These are phyloP conservation scores for Hondaea fermentalgiana DNA, from an alignment of 108 stramenopile genomes.

Conservation along the genomic window DNA sequence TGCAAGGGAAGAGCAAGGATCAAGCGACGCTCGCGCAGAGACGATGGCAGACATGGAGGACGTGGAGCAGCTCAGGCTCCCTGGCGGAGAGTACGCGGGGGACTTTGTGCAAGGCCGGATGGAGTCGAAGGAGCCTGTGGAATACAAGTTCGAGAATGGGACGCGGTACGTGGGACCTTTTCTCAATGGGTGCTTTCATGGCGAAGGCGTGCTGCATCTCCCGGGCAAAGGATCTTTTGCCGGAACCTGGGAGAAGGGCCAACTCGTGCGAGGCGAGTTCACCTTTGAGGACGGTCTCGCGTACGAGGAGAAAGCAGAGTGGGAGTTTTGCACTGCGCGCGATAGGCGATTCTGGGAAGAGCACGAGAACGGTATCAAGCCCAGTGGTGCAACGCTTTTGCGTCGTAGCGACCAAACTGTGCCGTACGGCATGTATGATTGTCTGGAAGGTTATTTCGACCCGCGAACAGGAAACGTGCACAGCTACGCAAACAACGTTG, in stretches of 20 bases:
- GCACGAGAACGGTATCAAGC: not conserved
- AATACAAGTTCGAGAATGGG: slow-evolving; percentile 7
- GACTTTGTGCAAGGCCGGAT: not conserved
- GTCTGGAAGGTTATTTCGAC: not conserved
- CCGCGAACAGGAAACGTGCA: not conserved
- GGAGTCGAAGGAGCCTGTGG: not conserved
- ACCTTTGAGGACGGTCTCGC: slow-evolving; percentile 8
- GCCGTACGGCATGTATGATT: not conserved
- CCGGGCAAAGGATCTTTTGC: not conserved
- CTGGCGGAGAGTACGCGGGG: not conserved
- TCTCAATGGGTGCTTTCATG: not conserved
- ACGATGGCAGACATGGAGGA: not conserved
- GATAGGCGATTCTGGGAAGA: not conserved
- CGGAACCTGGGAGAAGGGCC: slow-evolving; percentile 18
- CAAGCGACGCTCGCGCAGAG: not conserved
- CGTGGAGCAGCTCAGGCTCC: not conserved
- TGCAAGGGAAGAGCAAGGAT: not conserved
- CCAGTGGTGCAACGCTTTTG: not conserved
- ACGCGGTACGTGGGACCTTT: slow-evolving; percentile 16
- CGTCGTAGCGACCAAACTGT: not conserved
- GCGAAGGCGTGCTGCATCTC: slow-evolving; percentile 16
- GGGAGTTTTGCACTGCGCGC: not conserved
- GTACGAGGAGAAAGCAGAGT: not conserved
- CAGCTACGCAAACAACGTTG: not conserved
- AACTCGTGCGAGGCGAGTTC: not conserved